A percentile compares a stretch with the other conserved stretches of the same genome.
These are phyloP conservation scores for Apiospora phragmitis DNA, from an alignment of 2,329 filamentous ascomycete genomes.

Conservation along the genomic window DNA sequence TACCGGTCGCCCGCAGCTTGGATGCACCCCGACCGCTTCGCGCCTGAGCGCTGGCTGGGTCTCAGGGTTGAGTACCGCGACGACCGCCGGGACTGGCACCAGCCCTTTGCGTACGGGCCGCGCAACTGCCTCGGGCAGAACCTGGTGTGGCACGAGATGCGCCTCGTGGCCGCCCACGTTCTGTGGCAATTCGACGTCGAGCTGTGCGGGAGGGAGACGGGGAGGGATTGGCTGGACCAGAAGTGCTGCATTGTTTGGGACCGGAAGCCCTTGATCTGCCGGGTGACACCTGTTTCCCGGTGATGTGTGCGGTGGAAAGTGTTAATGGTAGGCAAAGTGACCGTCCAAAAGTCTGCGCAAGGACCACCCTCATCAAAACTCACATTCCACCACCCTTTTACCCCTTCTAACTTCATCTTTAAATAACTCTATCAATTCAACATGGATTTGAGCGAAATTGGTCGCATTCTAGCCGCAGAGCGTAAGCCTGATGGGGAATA, in stretches of 20 bases:
- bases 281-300: neutral
- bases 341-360: too few relatives aligned
- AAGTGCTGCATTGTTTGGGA: constrained; percentile 14
- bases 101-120: constrained; percentile 21
- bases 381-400: too few relatives aligned
- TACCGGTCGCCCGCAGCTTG: constrained; percentile 17
- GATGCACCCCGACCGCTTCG: constrained; percentile 19
- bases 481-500: too few relatives aligned
- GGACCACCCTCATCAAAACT: too few relatives aligned
- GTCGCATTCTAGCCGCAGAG: too few relatives aligned
- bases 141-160: constrained; percentile 17
- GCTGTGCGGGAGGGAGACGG: constrained; percentile 13
- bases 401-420: too few relatives aligned
- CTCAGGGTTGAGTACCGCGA: constrained; percentile 19
- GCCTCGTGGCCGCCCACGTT: constrained; percentile 12
- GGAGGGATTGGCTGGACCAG: constrained; percentile 14
- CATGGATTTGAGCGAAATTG: too few relatives aligned
- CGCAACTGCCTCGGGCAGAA: constrained; percentile 25
- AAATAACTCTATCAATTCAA: too few relatives aligned
- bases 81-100: constrained; percentile 18
- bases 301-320: neutral
- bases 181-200: constrained; percentile 17
- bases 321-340: too few relatives aligned
- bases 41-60: constrained; percentile 23
- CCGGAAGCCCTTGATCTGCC: constrained; percentile 1